Conservation (phyloP, 495 filamentous ascomycete species). For the Penicillium lagena region DNA sequence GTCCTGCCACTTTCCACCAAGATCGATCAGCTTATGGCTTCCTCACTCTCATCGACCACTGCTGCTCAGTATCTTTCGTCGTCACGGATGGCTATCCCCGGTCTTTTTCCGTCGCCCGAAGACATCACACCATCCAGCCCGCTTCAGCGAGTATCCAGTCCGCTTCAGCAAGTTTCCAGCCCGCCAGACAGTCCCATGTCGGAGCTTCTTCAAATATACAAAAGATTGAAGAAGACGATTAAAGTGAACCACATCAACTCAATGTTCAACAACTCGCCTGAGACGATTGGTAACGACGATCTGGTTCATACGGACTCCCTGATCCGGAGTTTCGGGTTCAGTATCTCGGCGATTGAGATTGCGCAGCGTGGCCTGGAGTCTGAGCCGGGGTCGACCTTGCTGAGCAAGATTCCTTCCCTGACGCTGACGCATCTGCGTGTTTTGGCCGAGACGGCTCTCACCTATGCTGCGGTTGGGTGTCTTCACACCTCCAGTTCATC, state of each 20-base stretch:
- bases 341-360: constrained; percentile 89
- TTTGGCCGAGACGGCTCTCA: constrained; percentile 77
- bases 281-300: constrained; percentile 36
- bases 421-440: constrained; percentile 84
- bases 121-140: constrained; percentile 24
- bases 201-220: constrained; percentile 77
- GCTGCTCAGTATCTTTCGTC: constrained; percentile 17
- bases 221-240: constrained; percentile 72
- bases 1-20: constrained; percentile 54
- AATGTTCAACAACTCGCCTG: constrained; percentile 36
- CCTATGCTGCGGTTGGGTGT: constrained; percentile 74
- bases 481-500: constrained; percentile 45
- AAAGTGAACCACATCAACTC: constrained; percentile 59
- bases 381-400: constrained; percentile 63
- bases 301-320: constrained; percentile 62
- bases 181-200: constrained; percentile 42
- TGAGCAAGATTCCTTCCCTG: constrained; percentile 81
- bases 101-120: constrained; percentile 36
- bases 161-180: constrained; percentile 26
- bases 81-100: constrained; percentile 40
- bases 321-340: constrained; percentile 69
- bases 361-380: constrained; percentile 81
- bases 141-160: constrained; percentile 27
- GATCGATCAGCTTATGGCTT: constrained; percentile 40
- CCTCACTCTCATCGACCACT: constrained; percentile 21